Evolutionary conservation across 148 eudicot genomes (phyloP).

Genomic region (Chenopodium album): DNA sequence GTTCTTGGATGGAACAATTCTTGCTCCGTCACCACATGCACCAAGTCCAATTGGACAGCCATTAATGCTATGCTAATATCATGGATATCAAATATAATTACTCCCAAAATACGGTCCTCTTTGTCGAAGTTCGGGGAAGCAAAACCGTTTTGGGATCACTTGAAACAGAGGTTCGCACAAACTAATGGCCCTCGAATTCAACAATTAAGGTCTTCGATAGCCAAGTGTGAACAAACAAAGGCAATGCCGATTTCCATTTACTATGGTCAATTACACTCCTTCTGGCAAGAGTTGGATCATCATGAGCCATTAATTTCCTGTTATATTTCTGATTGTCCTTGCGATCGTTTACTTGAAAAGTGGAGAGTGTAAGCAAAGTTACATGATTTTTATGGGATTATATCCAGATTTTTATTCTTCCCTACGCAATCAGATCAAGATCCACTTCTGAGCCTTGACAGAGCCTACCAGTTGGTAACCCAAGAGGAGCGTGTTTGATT

Average conservation of each 20-base stretch:
- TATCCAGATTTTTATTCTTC: no score
- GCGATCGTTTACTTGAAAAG: no score
- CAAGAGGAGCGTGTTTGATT: not conserved
- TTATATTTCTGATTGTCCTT: no score
- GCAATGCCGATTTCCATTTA: no score
- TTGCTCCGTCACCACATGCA: not conserved
- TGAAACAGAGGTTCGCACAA: not conserved
- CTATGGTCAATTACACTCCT: no score
- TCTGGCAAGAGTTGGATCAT: no score
- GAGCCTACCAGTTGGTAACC: not conserved
- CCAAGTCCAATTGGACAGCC: not conserved
- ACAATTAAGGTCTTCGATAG: not conserved
- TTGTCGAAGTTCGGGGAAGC: not conserved
- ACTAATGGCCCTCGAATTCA: not conserved
- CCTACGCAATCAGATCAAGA: not conserved
- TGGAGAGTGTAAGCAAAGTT: no score
- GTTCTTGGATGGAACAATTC: no score
- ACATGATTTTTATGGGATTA: no score
- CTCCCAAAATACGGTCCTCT: not conserved
- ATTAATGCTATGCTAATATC: not conserved
- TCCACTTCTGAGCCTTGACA: not conserved
- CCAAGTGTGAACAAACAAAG: no score
- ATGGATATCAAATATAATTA: not conserved
- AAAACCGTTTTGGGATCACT: no score
- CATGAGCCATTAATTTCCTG: no score